phyloP scores from a whole-genome alignment of 257 asterid genomes.

The Solanum ossicruentum region DNA sequence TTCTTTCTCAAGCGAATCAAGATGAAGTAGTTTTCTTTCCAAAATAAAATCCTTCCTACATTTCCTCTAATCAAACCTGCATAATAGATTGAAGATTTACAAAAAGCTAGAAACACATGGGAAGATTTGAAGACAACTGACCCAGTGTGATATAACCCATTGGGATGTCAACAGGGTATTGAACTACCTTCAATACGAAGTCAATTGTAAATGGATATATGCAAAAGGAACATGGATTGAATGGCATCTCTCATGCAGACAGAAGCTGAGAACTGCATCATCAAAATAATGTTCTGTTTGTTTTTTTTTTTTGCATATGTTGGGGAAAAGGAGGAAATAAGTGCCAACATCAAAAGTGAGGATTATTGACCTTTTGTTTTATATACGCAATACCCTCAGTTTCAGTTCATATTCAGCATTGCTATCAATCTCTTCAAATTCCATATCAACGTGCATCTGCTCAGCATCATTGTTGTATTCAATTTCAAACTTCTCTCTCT shows the following conservation, averaged over 20 bases:
- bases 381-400: slow-evolving; percentile 69
- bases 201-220: background rate
- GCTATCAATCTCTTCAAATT: slow-evolving; percentile 85
- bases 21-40: slow-evolving; percentile 71
- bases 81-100: background rate
- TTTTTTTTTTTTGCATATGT: background rate
- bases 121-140: background rate
- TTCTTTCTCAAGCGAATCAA: slow-evolving; percentile 59
- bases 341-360: background rate
- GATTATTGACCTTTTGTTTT: slow-evolving; percentile 55
- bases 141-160: background rate
- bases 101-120: background rate
- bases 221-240: background rate
- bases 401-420: slow-evolving; percentile 78
- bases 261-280: background rate
- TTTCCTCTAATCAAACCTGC: slow-evolving; percentile 95
- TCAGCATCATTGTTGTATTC: slow-evolving; percentile 98
- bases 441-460: slow-evolving; percentile 95
- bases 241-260: background rate
- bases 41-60: slow-evolving; percentile 80
- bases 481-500: slow-evolving; percentile 86
- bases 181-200: too few species aligned
- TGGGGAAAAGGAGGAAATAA: background rate
- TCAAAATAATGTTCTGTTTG: background rate
- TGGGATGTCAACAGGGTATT: too few species aligned